Evolutionary conservation across 768 basidiomycete genomes (phyloP).

Genomic region (Boletus sensibilis): DNA sequence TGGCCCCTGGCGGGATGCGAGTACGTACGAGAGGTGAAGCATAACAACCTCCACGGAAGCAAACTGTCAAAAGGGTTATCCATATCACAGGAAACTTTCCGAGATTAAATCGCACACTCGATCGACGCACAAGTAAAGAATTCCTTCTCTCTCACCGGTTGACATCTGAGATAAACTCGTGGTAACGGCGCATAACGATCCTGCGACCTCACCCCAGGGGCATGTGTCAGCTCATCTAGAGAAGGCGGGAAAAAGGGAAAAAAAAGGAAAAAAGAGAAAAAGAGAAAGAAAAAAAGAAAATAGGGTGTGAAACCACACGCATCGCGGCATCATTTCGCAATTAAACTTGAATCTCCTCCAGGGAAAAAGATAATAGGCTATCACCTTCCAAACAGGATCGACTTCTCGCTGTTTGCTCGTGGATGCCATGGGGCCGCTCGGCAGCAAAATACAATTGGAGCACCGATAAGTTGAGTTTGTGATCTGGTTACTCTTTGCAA

Average conservation of each 20-base stretch:
- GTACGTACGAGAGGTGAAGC: slow-evolving; percentile 13
- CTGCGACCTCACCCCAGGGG: slow-evolving; percentile 24
- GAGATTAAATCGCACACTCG: slow-evolving; percentile 26
- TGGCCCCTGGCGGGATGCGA: slow-evolving; percentile 5
- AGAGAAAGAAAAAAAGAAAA: slow-evolving; percentile 3
- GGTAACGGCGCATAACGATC: slow-evolving; percentile 24
- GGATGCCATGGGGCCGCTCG: slow-evolving; percentile 12
- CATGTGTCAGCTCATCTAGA: slow-evolving; percentile 23
- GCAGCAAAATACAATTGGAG: background rate
- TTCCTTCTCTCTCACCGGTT: slow-evolving; percentile 18
- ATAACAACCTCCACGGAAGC: slow-evolving; percentile 10
- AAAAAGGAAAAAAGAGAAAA: background rate
- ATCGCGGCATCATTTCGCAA: slow-evolving; percentile 20
- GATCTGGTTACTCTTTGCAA: slow-evolving; percentile 11
- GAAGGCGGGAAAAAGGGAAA: slow-evolving; percentile 6
- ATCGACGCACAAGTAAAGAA: slow-evolving; percentile 22
- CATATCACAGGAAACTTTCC: slow-evolving; percentile 12
- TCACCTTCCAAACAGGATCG: slow-evolving; percentile 20
- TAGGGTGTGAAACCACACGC: slow-evolving; percentile 18
- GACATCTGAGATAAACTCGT: slow-evolving; percentile 32
- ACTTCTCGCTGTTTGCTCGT: slow-evolving; percentile 18
- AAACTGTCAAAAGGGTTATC: slow-evolving; percentile 10
- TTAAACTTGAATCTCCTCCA: slow-evolving; percentile 16
- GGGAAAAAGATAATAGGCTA: slow-evolving; percentile 22
- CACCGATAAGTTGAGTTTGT: slow-evolving; percentile 10